Evolutionary conservation across 78 protist species (phyloP).

Genomic region (Cavenderia fasciculata): DNA sequence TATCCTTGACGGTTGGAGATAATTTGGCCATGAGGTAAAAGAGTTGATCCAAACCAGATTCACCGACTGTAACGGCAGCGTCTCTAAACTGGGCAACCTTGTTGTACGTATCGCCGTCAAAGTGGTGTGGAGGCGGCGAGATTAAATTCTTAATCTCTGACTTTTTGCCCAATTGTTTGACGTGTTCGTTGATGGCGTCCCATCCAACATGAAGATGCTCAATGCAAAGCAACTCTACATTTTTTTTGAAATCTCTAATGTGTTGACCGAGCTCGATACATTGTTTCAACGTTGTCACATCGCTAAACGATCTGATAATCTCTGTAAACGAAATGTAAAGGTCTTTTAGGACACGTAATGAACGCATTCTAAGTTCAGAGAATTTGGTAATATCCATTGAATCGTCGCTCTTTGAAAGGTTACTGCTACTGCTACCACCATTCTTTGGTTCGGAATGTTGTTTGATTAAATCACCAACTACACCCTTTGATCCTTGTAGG

Average conservation of each 20-base stretch:
- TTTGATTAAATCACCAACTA: background rate
- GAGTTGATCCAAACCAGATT: constrained; percentile 45
- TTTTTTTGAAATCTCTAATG: constrained; percentile 49
- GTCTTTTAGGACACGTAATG: constrained; percentile 13
- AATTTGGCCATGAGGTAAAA: constrained; percentile 42
- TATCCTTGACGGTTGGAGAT: no score
- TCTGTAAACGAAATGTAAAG: constrained; percentile 29
- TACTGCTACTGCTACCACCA: background rate
- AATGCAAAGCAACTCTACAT: constrained; percentile 25
- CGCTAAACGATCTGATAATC: constrained; percentile 22
- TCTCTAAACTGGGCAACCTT: constrained; percentile 38
- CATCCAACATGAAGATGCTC: constrained; percentile 46
- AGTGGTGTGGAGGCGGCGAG: constrained; percentile 52
- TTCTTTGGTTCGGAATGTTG: background rate
- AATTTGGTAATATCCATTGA: constrained; percentile 7
- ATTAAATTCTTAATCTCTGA: background rate
- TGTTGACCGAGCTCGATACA: constrained; percentile 67
- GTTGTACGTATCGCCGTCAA: constrained; percentile 67
- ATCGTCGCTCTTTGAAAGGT: background rate
- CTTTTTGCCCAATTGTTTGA: constrained; percentile 1
- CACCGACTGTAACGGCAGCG: constrained; percentile 73
- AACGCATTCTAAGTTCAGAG: constrained; percentile 13
- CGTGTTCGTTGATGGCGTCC: constrained; percentile 15
- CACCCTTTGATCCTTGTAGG: background rate
- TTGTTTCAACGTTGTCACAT: constrained; percentile 17